Base-by-base conservation (phyloP, 75 land plant species). In the Ceratopteris richardii region DNA sequence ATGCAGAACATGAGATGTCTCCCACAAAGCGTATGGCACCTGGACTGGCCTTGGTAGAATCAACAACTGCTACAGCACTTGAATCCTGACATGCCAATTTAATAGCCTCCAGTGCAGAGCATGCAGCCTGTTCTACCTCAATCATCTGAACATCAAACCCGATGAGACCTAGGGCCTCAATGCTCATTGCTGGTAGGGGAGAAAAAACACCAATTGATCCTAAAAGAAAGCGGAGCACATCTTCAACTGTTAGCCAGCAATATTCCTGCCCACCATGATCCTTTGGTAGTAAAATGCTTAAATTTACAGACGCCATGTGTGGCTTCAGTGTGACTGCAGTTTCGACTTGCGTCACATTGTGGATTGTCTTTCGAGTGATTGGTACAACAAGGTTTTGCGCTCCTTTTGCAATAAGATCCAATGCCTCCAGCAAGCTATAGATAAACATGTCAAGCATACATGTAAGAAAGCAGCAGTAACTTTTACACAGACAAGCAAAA, bases 201-300 rank as follows among this genome's bases (percentile, higher is more conserved):
- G 90, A 82, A 63, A 90, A 86, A 9, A 76, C 62, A 40, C 74
- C 74, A 43, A 90, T 86, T 22, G 66, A 76, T 54, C 72, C 75
- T 25, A 90, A 76, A 60, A 90, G 63, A 71, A 76, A 90, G 25
- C 84, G 57, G 33, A 86, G 50, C 21, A 86, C 63, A 57, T 86
- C 96, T 54, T 86, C 90, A 50, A 74, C 84, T 12, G 84, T 83
- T 7, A 90, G 50, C 90, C 84, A 90, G 54, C 90, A 90, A 58
- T 72, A 86, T 36, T 90, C 82, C 51, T 46, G 57, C 31, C 72
- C 76, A 0, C 56, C 55, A 47, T 54, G 39, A 16, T 64, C 47
- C 41, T 53, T 64, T 19, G 57, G 18, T 11, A n/a, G n/a, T 4
- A 39, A 23, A 42, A 59, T 23, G 10, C 13, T 28, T 7, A 31